Percentiles rank a stretch among this genome's conserved stretches.
These are phyloP conservation scores for Pyrus bretschneideri DNA, from an alignment of 306 rosid species.

Conservation along the genomic window DNA sequence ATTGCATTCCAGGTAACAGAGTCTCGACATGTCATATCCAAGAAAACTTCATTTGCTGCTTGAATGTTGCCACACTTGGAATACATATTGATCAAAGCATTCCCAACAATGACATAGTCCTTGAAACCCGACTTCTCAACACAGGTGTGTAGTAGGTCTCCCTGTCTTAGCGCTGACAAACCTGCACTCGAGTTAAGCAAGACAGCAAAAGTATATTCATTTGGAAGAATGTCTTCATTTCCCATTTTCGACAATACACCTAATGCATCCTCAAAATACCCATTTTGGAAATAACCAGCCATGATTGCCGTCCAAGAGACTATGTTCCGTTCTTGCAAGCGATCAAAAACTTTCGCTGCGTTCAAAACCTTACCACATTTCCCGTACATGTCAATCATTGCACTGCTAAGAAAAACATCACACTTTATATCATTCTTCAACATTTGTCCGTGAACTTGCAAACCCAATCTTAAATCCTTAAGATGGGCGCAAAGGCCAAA, in stretches of 20 bases:
- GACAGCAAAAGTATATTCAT: constrained; percentile 52
- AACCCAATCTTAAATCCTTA: constrained; percentile 44
- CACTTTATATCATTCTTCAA: constrained; percentile 27
- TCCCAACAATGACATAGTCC: constrained; percentile 38
- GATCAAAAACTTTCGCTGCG: constrained; percentile 39
- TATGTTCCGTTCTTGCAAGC: constrained; percentile 33
- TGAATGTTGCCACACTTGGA: constrained; percentile 57
- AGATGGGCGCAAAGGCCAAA: constrained; percentile 52
- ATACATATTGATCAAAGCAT: constrained; percentile 65
- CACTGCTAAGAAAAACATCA: constrained; percentile 43
- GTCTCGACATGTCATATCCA: constrained; percentile 30
- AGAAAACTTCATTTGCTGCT: constrained; percentile 45
- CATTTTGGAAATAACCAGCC: constrained; percentile 52
- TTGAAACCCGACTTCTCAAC: constrained; percentile 50
- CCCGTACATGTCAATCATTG: constrained; percentile 63
- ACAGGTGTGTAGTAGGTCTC: constrained; percentile 43
- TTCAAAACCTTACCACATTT: constrained; percentile 40
- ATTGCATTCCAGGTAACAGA: constrained; percentile 53
- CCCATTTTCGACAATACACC: constrained; percentile 39
- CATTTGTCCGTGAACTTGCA: constrained; percentile 42
- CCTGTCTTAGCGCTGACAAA: constrained; percentile 41
- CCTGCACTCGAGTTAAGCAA: constrained; percentile 58
- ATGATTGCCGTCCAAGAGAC: constrained; percentile 62
- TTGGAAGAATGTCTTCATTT: constrained; percentile 32
- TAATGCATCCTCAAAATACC: constrained; percentile 51